phyloP scores from a whole-genome alignment of 495 filamentous ascomycete species.

The Aspergillus coremiiformis region DNA sequence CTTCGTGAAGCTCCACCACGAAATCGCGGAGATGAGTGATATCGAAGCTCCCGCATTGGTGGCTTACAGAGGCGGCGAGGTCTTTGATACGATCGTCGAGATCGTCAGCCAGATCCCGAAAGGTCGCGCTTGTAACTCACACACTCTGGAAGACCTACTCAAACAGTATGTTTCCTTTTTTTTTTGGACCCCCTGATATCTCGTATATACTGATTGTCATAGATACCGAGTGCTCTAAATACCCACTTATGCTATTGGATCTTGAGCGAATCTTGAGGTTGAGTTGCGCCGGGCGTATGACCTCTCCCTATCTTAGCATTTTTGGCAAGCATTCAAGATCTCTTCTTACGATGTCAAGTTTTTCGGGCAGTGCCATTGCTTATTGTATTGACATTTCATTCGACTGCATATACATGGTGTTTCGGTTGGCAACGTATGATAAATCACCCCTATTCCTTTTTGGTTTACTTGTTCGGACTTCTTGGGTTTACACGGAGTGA shows the following conservation, averaged over 20 bases:
- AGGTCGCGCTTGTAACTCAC: conserved; percentile 50
- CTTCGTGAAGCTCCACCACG: conserved; percentile 86
- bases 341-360: not conserved
- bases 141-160: conserved; percentile 55
- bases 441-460: conserved; percentile 1
- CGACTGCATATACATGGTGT: conserved; percentile 4
- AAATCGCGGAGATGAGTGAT: conserved; percentile 91
- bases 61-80: conserved; percentile 80
- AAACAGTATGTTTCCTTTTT: conserved; percentile 40
- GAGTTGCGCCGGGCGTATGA: not conserved
- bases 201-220: not conserved
- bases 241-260: not conserved
- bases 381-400: not conserved
- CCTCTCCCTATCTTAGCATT: not conserved
- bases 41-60: conserved; percentile 83
- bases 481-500: conserved; percentile 1
- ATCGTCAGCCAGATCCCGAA: conserved; percentile 78
- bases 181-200: not conserved
- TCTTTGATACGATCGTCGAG: conserved; percentile 83
- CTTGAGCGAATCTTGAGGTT: not conserved
- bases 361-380: not conserved
- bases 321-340: not conserved
- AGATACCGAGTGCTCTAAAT: conserved; percentile 30
- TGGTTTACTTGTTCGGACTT: not conserved
- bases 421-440: not conserved